Base-by-base conservation (phyloP, 495 filamentous ascomycete genomes). In the Endocarpon pusillum region DNA sequence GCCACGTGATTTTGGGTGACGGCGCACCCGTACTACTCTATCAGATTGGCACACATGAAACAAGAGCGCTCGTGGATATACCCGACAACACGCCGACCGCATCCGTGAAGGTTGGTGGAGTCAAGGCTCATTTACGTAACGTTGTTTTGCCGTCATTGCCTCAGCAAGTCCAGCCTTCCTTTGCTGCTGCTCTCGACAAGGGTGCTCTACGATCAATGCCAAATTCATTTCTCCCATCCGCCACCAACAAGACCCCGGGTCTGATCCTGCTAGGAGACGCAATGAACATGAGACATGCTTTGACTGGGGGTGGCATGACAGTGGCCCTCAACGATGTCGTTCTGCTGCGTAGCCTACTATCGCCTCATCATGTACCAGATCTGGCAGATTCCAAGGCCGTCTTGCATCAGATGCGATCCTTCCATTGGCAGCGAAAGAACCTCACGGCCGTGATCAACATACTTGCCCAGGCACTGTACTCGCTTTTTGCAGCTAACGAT, bases 31-130 rank as follows among this genome's bases (percentile, higher is more conserved):
- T 93, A 28, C 73, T 97, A 14, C 68, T 97, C 38, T 97, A 97
- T 62, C 89, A 96, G 58, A 97, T 97, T 55, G 87, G 91, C 44
- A 79, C 82, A 9, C 83, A 78, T 59, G 89, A 94, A 54, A 97
- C 89, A 3, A 71, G 89, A 29, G 79, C 80, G 14, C 67, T 97
- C 9, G 68, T 96, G 45, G 86, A 96, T 56, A 69, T 97, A n/a
- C 85, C 84, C 12, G 74, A 81, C 33, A 71, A 75, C 45, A 54
- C 75, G 3, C 73, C 83, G n/a, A 67, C 71, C 3, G 85, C 87
- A 0, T 61, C 67, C 0, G 46, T 71, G 7, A 61, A 69, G 16
- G 69, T 66, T 26, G 87, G 91, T 41, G 85, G 85, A 32, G 78
- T 93, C 6, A 81, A 84, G 42, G 71, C 66, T 18, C 81, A 97